Evolutionary conservation across 1,284 basidiomycete genomes (phyloP), one percentile per base, ranked within the genome.

Genomic region (Microbotryum lychnidis-dioicae): DNA sequence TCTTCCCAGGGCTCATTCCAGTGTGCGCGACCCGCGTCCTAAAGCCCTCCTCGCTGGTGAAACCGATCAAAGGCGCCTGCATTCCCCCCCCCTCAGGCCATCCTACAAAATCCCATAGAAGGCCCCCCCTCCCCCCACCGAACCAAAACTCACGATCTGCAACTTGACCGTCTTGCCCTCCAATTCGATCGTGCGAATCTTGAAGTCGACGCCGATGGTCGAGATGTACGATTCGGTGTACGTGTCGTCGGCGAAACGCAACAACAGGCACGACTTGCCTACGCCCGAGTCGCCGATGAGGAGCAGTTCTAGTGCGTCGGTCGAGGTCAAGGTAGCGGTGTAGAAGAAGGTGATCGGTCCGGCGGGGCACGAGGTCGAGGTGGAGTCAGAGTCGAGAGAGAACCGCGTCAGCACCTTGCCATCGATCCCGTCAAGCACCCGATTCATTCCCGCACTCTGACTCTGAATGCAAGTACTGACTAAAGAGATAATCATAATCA

Each of bases 151-250:
- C 75, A 97, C 93, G 78, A 99, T 99, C 79, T 98, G 96, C 65
- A 99, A 84, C 78, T 98, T 99, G 74, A 98, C 91, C 18, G 91
- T 97, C 89, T 97, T 98, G 70, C 94, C 94, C 77, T 98, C 96
- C 59, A 99, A 83, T 78, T 99, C 96, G 76, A 99, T 97, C 54
- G 96, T 99, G 72, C 96, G 84, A 80, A 99, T 98, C 87, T 99
- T 99, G 82, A 98, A 99, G 81, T 99, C 96, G 64, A 98, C 74
- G 51, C 77, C 76, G 55, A 74, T 72, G 67, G 76, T 78, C 33
- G 77, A 78, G 65, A 78, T 78, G 70, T 78, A 78, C 27, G 73
- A 75, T 61, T 78, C 77, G 44, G 76, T 78, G 70, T 78, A 78
- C 56, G 77, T 77, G 71, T 78, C 77, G 71, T 78, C 77, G 54